A percentile compares a stretch with the other conserved stretches of the same genome.
phyloP scores from a whole-genome alignment of 495 filamentous ascomycete species.

The Aspergillus funiculosus region DNA sequence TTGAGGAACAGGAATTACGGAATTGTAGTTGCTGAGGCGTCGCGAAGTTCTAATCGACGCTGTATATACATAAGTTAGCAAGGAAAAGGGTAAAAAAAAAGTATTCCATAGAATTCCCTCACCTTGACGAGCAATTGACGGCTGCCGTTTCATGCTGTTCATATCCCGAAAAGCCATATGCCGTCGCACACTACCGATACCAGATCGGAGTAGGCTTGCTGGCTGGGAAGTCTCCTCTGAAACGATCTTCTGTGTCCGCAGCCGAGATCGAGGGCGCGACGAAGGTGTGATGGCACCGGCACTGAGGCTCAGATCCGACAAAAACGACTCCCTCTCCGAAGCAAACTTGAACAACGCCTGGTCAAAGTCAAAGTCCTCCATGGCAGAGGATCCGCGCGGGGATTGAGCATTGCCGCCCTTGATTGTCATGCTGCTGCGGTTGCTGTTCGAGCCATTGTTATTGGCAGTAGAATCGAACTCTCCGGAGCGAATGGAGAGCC shows the following conservation, averaged over 20 bases:
- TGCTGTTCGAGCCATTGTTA: conserved; percentile 63
- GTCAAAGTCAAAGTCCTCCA: conserved; percentile 82
- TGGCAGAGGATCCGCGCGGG: conserved; percentile 29
- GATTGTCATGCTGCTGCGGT: conserved; percentile 83
- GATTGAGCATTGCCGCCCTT: conserved; percentile 44
- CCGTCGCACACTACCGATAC: conserved; percentile 72
- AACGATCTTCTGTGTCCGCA: conserved; percentile 74
- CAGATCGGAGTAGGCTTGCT: conserved; percentile 45
- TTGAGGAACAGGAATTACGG: conserved; percentile 89
- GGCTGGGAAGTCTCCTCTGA: conserved; percentile 58
- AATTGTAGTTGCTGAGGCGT: conserved; percentile 94
- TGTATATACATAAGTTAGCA: conserved; percentile 1
- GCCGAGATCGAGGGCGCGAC: conserved; percentile 63
- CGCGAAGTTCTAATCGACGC: conserved; percentile 77
- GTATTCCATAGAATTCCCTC: conserved; percentile 23
- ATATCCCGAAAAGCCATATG: conserved; percentile 88
- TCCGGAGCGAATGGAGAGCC: conserved; percentile 60
- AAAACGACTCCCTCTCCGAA: conserved; percentile 83
- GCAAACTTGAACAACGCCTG: conserved; percentile 89
- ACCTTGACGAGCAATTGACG: conserved; percentile 72
- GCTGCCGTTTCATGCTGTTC: conserved; percentile 89
- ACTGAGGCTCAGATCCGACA: conserved; percentile 86
- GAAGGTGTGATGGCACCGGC: conserved; percentile 73
- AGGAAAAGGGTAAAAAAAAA: not conserved
- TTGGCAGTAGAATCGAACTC: conserved; percentile 49